A percentile compares a stretch with the other conserved stretches of the same genome.
Evolutionary conservation across 2,329 filamentous ascomycete species (phyloP).

Genomic region (Ophiostoma australiae): DNA sequence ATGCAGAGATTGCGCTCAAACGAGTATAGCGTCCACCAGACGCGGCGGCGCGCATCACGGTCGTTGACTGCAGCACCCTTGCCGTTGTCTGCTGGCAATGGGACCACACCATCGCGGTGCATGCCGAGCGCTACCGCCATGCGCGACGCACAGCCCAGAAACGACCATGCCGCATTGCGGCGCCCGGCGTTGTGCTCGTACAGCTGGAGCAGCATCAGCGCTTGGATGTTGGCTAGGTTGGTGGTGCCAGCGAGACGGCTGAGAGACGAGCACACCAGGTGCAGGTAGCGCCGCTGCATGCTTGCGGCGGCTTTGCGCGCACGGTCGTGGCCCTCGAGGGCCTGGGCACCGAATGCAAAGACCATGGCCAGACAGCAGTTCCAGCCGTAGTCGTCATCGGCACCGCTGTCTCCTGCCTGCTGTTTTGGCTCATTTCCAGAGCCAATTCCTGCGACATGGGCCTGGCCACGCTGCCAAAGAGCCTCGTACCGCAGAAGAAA

Average conservation of each 20-base stretch:
- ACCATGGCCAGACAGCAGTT: constrained; percentile 28
- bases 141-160: constrained; percentile 41
- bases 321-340: constrained; percentile 25
- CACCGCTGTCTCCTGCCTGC: background rate
- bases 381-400: constrained; percentile 24
- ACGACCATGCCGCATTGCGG: constrained; percentile 40
- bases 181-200: constrained; percentile 44
- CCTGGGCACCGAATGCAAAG: constrained; percentile 27
- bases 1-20: constrained; percentile 40
- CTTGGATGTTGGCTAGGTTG: constrained; percentile 39
- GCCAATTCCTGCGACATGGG: background rate
- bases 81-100: background rate
- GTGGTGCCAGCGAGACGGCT: constrained; percentile 28
- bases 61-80: constrained; percentile 24
- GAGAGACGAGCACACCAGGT: constrained; percentile 24
- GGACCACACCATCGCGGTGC: constrained; percentile 33
- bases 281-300: constrained; percentile 25
- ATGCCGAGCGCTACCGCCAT: constrained; percentile 43
- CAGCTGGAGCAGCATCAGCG: constrained; percentile 39
- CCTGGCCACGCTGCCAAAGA: constrained; percentile 22
- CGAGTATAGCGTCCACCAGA: constrained; percentile 36
- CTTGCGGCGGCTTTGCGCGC: constrained; percentile 19
- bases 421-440: background rate
- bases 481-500: constrained; percentile 25
- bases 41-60: constrained; percentile 32